Base-by-base conservation (phyloP, 352 stramenopile genomes). In the Pythium diclinum region DNA sequence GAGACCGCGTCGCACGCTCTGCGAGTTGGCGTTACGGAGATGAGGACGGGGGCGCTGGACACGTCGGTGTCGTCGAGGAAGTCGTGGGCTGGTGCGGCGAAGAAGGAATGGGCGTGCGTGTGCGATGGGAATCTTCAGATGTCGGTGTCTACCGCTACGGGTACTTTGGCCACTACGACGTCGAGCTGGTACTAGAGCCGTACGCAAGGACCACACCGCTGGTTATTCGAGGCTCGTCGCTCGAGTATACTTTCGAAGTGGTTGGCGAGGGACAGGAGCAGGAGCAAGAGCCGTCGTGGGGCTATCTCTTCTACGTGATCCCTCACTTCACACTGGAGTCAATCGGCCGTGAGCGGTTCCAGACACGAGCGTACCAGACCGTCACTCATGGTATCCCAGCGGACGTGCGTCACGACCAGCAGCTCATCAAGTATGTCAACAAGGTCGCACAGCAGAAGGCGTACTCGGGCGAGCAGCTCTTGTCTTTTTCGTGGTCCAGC, bases 391-490 rank as follows among this genome's bases (percentile, higher is more conserved):
- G 48, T 14, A 14, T 19, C 1, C 3, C 25, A 30, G 25, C 65
- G 6, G 56, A 67, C 17, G 17, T 42, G 6, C 78, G 78, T 1
- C 71, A 89, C 40, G 83, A 91, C 60, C 72, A 82, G 10, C 79
- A 94, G 30, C 44, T 94, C 5, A 78, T 91, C 53, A 84, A 89
- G 58, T 94, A 86, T 59, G 73, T 90, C 21, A 94, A 94, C 72
- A 84, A 88, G 40, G 75, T 75, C 23, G 70, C 73, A 3, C 56
- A 28, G 25, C 25, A 28, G 25, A 28, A 28, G 25, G 25, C 25
- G 25, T 28, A 28, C 25, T 28, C 75, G 42, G 57, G 58, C 8
- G 85, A 89, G 36, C 63, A 79, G n/a, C 42, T 92, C 23, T 67
- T 94, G 21, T 28, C 25, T 28, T 28, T 28, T 28, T 28, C 25